Evolutionary conservation across 805 yeast species (phyloP).

Genomic region (Hyphopichia homilentoma): DNA sequence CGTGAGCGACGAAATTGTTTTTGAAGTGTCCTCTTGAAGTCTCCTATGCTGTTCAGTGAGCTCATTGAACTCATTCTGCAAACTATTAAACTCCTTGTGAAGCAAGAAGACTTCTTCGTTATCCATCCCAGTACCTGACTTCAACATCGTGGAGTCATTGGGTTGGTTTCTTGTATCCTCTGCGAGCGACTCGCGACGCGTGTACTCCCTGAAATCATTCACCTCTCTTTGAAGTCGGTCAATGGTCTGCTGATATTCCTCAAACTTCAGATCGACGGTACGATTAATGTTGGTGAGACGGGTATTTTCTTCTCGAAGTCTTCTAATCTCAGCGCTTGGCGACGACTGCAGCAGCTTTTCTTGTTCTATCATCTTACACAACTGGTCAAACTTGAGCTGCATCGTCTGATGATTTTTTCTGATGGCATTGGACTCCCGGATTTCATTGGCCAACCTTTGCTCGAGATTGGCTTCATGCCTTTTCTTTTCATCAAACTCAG

Average conservation of each 20-base stretch:
- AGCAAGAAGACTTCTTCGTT: conserved; percentile 10
- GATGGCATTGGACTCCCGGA: conserved; percentile 17
- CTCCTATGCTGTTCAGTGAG: conserved; percentile 12
- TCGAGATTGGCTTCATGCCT: conserved; percentile 16
- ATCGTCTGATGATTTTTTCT: conserved; percentile 16
- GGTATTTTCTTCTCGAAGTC: conserved; percentile 14
- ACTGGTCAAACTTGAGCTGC: conserved; percentile 14
- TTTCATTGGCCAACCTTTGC: conserved; percentile 17
- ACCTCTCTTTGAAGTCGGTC: conserved; percentile 30
- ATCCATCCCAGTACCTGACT: conserved; percentile 7
- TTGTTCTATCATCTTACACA: conserved; percentile 10
- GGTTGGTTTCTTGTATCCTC: conserved; percentile 1
- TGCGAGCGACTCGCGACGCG: background rate
- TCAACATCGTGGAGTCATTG: conserved; percentile 1
- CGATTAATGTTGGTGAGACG: conserved; percentile 14
- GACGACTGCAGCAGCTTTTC: background rate
- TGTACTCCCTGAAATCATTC: conserved; percentile 18
- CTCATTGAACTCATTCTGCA: conserved; percentile 15
- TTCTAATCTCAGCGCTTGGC: conserved; percentile 6
- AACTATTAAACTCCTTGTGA: conserved; percentile 12
- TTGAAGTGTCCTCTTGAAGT: conserved; percentile 19
- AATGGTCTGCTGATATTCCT: conserved; percentile 27
- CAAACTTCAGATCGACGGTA: conserved; percentile 21
- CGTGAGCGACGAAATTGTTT: conserved; percentile 18
- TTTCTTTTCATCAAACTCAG: conserved; percentile 17